These are phyloP conservation scores for Prunus yedoensis DNA, from an alignment of 331 rosid genomes.

Conservation along the genomic window DNA sequence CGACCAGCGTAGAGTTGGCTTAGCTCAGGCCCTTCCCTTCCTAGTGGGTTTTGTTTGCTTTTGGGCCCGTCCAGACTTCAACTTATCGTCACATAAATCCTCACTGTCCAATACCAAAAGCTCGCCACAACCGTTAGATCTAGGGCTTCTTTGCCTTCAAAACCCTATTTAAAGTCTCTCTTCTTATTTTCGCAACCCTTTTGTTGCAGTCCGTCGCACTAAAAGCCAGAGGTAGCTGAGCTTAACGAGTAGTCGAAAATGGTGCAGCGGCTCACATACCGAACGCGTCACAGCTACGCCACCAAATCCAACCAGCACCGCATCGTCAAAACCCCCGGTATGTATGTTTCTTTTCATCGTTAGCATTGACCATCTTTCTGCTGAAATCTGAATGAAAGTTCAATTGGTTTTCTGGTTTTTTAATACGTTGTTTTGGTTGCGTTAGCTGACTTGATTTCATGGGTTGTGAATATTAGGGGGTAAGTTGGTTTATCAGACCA, in stretches of 20 bases:
- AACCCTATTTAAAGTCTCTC: conserved; percentile 22
- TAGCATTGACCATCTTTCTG: neutral
- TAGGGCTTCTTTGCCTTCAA: conserved; percentile 40
- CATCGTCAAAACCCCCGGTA: conserved; percentile 49
- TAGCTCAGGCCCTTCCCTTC: neutral
- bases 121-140: conserved; percentile 31
- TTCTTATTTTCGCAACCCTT: neutral
- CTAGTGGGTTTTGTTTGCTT: neutral
- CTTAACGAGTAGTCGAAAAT: conserved; percentile 16
- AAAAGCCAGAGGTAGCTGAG: neutral
- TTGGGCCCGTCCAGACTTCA: neutral
- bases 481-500: conserved; percentile 45
- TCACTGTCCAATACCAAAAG: neutral
- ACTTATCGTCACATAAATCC: neutral
- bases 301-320: conserved; percentile 50
- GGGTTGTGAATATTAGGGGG: conserved; percentile 33
- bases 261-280: conserved; percentile 51
- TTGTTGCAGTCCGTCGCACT: conserved; percentile 9
- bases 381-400: neutral
- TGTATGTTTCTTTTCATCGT: neutral
- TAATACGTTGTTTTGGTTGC: neutral
- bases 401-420: too few species aligned
- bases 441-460: neutral
- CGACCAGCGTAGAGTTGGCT: neutral
- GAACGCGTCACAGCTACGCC: conserved; percentile 49